These are phyloP conservation scores for Pancytospora philotis DNA, from an alignment of 371 early-diverging fungal genomes.

Conservation along the genomic window DNA sequence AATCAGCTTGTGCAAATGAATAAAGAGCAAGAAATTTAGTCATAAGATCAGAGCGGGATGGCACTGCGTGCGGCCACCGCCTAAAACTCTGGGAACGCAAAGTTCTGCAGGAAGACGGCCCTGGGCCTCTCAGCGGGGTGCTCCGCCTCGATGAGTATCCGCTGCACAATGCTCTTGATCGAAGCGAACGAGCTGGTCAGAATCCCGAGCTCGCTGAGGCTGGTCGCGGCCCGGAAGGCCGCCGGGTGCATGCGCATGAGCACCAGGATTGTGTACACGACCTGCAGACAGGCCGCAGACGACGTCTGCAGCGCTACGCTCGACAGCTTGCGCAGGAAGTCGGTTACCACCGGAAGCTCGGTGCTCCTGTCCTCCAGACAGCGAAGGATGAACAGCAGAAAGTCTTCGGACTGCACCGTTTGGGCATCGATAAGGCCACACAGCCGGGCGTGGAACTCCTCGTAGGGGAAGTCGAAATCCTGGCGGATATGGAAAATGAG, in stretches of 20 bases:
- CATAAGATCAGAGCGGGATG: too few relatives aligned
- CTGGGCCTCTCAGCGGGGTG: slow-evolving; percentile 19
- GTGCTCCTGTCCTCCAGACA: slow-evolving; percentile 3
- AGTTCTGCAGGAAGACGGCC: slow-evolving; percentile 28
- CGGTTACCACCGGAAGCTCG: not conserved
- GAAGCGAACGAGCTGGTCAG: slow-evolving; percentile 11
- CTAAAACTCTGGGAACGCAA: slow-evolving; percentile 30
- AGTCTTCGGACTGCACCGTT: slow-evolving; percentile 10
- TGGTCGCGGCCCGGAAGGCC: slow-evolving; percentile 8
- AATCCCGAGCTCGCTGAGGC: slow-evolving; percentile 13
- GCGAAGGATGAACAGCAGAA: slow-evolving; percentile 26
- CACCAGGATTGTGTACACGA: slow-evolving; percentile 22
- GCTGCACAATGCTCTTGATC: slow-evolving; percentile 8
- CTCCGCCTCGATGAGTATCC: slow-evolving; percentile 19
- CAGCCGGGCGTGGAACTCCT: slow-evolving; percentile 13
- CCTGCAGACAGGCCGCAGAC: slow-evolving; percentile 4
- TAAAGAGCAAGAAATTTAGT: too few relatives aligned
- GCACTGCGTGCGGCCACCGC: too few relatives aligned
- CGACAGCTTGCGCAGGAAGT: slow-evolving; percentile 10
- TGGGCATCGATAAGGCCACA: not conserved
- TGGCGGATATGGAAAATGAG: slow-evolving; percentile 17
- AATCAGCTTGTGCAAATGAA: too few relatives aligned
- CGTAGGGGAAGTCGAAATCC: slow-evolving; percentile 25
- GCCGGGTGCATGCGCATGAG: slow-evolving; percentile 38
- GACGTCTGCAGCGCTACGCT: not conserved